phyloP scores from a whole-genome alignment of 768 basidiomycete genomes.

The Hypholoma fasciculare region DNA sequence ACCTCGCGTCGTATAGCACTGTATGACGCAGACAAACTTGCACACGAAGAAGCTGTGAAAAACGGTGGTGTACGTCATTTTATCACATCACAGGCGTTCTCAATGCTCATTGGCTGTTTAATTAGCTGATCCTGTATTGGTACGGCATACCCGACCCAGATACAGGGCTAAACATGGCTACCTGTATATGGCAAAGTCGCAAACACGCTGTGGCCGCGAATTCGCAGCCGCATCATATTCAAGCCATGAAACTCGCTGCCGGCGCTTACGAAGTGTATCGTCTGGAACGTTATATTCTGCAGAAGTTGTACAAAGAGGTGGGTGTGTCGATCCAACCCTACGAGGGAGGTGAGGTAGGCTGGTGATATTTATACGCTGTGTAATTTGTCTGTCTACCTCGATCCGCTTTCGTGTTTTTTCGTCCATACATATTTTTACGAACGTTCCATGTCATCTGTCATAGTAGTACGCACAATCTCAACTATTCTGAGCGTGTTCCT shows the following conservation, averaged over 20 bases:
- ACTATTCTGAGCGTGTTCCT: background rate
- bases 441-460: too few relatives aligned
- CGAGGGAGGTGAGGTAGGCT: constrained; percentile 65
- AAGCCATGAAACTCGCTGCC: constrained; percentile 80
- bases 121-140: constrained; percentile 88
- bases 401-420: constrained; percentile 4
- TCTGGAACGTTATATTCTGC: constrained; percentile 73
- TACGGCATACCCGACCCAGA: constrained; percentile 78
- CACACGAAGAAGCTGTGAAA: constrained; percentile 90
- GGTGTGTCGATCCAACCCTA: constrained; percentile 62
- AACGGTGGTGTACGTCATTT: constrained; percentile 72
- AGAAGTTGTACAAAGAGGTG: constrained; percentile 62
- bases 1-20: constrained; percentile 47
- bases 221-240: constrained; percentile 75
- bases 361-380: constrained; percentile 40
- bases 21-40: constrained; percentile 83
- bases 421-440: background rate
- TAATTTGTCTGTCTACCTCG: constrained; percentile 12
- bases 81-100: background rate
- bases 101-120: constrained; percentile 10
- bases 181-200: constrained; percentile 94
- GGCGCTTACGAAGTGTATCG: constrained; percentile 76
- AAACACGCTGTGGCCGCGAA: constrained; percentile 82
- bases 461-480: background rate
- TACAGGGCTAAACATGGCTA: constrained; percentile 88